Conservation (phyloP, 108 stramenopile species). For the Cylindrotheca closterium region DNA sequence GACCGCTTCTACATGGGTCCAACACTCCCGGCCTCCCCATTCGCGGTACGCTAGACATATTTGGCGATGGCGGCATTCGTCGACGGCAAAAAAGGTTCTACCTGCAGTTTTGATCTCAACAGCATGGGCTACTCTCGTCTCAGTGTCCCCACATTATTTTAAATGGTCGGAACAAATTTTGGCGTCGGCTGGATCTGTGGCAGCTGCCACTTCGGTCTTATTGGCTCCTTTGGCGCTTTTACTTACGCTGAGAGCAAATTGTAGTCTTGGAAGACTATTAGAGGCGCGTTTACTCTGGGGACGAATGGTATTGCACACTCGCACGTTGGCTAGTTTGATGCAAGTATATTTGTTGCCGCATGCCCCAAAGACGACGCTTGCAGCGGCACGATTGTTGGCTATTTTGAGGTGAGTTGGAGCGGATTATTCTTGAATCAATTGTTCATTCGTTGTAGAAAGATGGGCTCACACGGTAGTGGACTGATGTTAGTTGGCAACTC, state of each 20-base stretch:
- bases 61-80: conserved; percentile 17
- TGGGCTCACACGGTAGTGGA: too few species aligned
- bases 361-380: conserved; percentile 18
- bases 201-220: too few species aligned
- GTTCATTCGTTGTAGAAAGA: too few species aligned
- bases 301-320: conserved; percentile 10
- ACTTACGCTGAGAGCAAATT: conserved; percentile 36
- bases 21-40: conserved; percentile 26
- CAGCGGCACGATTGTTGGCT: conserved; percentile 26
- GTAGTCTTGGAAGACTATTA: conserved; percentile 19
- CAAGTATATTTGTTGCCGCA: conserved; percentile 12
- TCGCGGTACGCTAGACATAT: conserved; percentile 32
- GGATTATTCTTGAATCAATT: too few species aligned
- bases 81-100: conserved; percentile 29
- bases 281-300: conserved; percentile 36
- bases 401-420: conserved; percentile 36
- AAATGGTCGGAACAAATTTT: too few species aligned
- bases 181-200: too few species aligned
- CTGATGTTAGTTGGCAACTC: too few species aligned
- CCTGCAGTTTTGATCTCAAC: conserved; percentile 33
- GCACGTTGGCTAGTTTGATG: conserved; percentile 23
- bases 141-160: too few species aligned
- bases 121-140: conserved; percentile 22
- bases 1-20: conserved; percentile 27
- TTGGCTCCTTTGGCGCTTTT: conserved; percentile 42